Percentiles rank a stretch among this genome's conserved stretches.
These are phyloP conservation scores for Penicillium manginii DNA, from an alignment of 495 filamentous ascomycete genomes.

Conservation along the genomic window DNA sequence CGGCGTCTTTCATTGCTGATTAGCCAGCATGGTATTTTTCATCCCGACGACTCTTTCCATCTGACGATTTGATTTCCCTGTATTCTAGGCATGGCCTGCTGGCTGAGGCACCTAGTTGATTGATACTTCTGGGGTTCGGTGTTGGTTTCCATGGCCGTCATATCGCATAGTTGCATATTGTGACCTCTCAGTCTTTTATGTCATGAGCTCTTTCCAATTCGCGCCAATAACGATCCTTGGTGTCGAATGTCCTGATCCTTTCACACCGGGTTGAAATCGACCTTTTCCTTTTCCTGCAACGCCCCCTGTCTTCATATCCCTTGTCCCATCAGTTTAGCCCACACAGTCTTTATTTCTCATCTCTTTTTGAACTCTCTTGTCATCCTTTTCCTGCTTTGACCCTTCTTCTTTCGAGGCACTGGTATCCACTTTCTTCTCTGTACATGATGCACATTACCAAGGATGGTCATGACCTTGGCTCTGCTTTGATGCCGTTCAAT, in stretches of 20 bases:
- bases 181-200: conserved; percentile 32
- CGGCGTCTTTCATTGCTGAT: conserved; percentile 16
- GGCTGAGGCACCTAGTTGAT: conserved; percentile 10
- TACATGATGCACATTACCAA: conserved; percentile 37
- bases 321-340: conserved; percentile 25
- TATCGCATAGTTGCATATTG: conserved; percentile 36
- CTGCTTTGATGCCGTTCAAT: conserved; percentile 4
- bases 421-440: conserved; percentile 21
- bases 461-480: conserved; percentile 21
- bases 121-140: conserved; percentile 24
- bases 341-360: conserved; percentile 26
- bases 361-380: conserved; percentile 14
- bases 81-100: conserved; percentile 16
- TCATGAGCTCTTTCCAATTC: conserved; percentile 27
- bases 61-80: conserved; percentile 27
- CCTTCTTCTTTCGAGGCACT: conserved; percentile 11
- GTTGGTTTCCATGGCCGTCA: conserved; percentile 18
- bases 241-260: conserved; percentile 31
- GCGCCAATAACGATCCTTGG: conserved; percentile 50
- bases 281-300: conserved; percentile 14
- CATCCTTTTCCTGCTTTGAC: conserved; percentile 16
- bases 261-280: conserved; percentile 25
- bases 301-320: conserved; percentile 22
- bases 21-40: conserved; percentile 18
- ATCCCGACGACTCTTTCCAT: conserved; percentile 19